Base-by-base conservation (phyloP, 2,329 filamentous ascomycete genomes). In the Trichoderma aggressivum region DNA sequence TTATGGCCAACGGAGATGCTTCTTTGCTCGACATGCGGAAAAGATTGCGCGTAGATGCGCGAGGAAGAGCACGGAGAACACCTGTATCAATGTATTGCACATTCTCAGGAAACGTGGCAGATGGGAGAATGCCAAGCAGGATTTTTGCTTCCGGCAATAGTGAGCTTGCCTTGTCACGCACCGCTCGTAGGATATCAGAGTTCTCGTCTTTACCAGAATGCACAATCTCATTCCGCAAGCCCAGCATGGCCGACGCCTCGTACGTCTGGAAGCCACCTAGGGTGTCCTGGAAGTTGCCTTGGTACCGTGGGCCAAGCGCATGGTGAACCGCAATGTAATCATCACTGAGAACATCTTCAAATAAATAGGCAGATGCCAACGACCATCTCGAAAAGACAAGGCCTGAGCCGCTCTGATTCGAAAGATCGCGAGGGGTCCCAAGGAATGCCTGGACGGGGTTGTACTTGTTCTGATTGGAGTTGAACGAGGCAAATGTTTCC, bases 221-320 rank as follows among this genome's bases (percentile, higher is more conserved):
- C 47, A 97, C 86, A 65, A 94, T 89, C 78, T 99, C 96, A 76
- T 98, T 98, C 59, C 95, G 91, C 67, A 98, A 86, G 72, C 97
- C 96, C 50, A 99, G 84, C 68, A 93, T 91, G 8, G 96, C 95
- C 1, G 96, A 98, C 7, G 96, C 95, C 76, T 92, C 90, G 78
- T 99, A 99, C 0, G 97, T 99, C 78, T 98, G 94, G 77, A 99
- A 97, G 2, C 94, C 95, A 6, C 97, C 96, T 16, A 99, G 86
- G 75, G 94, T 96, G 78, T 99, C 96, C 81, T 99, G 96, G 76
- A 97, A 97, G 78, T 99, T 99, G 18, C 96, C 96, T 77, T 94
- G 91, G 76, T 99, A 99, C 61, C 94, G 90, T 28, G 94, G 92
- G 0, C 96, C 95, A 21, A 99, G 89, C 63, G 94, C 92, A 78